A percentile compares a stretch with the other conserved stretches of the same genome.
These are phyloP conservation scores for Puccinia triticina DNA, from an alignment of 1,284 basidiomycete genomes.

Conservation along the genomic window DNA sequence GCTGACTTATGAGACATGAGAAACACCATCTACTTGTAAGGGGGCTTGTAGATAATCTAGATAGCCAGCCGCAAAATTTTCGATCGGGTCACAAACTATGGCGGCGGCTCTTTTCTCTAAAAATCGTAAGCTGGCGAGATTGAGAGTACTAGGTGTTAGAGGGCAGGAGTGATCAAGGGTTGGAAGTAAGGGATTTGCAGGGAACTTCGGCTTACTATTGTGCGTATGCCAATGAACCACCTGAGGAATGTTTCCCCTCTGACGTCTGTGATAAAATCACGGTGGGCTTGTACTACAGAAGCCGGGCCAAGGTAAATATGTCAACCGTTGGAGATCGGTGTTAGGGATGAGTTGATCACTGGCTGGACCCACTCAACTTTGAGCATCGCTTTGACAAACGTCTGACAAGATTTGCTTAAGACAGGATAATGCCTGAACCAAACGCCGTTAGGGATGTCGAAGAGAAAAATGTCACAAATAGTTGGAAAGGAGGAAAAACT, in stretches of 20 bases:
- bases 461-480: neutral
- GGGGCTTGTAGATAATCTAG: slow-evolving; percentile 95
- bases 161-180: neutral
- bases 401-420: slow-evolving; percentile 84
- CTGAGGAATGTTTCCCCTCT: slow-evolving; percentile 70
- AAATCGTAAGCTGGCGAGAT: slow-evolving; percentile 55
- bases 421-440: slow-evolving; percentile 75
- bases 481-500: neutral
- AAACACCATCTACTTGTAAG: slow-evolving; percentile 68
- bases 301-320: neutral
- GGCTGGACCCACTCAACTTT: slow-evolving; percentile 66
- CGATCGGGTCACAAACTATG: slow-evolving; percentile 68
- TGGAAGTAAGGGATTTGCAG: neutral
- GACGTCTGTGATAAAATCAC: slow-evolving; percentile 76
- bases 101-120: slow-evolving; percentile 63
- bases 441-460: neutral
- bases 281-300: slow-evolving; percentile 72
- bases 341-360: neutral
- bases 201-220: slow-evolving; percentile 68
- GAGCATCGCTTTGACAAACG: slow-evolving; percentile 83
- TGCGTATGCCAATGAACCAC: slow-evolving; percentile 82
- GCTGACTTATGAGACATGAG: neutral
- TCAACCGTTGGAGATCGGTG: neutral
- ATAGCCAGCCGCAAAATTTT: slow-evolving; percentile 87
- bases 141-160: slow-evolving; percentile 60